Evolutionary conservation across 139 green algal genomes (phyloP), one percentile per base, ranked within the genome.

Genomic region (Astrephomene gubernaculifera): DNA sequence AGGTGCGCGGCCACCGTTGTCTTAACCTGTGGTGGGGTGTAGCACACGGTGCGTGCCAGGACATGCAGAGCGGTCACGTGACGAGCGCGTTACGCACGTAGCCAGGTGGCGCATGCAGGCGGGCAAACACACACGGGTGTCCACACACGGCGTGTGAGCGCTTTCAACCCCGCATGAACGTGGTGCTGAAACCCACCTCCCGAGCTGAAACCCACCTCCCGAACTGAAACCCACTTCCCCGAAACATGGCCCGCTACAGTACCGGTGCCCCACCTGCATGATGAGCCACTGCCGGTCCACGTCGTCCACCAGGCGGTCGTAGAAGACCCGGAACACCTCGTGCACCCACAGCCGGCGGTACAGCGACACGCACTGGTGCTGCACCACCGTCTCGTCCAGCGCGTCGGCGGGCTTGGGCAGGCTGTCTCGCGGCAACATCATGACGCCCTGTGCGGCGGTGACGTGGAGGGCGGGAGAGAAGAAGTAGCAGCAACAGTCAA

Each of bases 341-440:
- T 97, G 94, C 83, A 95, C 89, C 93, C 93, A 97, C 67, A 97
- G 89, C 39, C 93, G 89, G 75, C 94, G 94, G 86, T 90, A 93
- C 61, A 94, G 53, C 29, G 65, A 29, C 38, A 29, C 71, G 21
- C 76, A 82, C 27, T 86, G 44, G 5, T 44, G 54, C 38, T 60
- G 63, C 38, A 78, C 85, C 78, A 61, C 10, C 85, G 89, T 71
- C 92, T 80, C 89, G 91, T 93, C 89, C 4, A 75, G 44, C n/a
- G 44, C 1, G 71, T 57, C 61, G 25, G 35, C 29, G 5, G 78
- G 35, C 43, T 81, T 35, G 25, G 86, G 86, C 39, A 90, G 80
- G 12, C 41, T 43, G 12, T 68, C 72, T 12, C 49, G 54, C 4
- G 71, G 79, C 25, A 89, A 60, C 86, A 89, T 89, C 72, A 85